Evolutionary conservation across 2,329 filamentous ascomycete species (phyloP), one percentile per base, ranked within the genome.

Genomic region (Pseudogymnoascus sp.): DNA sequence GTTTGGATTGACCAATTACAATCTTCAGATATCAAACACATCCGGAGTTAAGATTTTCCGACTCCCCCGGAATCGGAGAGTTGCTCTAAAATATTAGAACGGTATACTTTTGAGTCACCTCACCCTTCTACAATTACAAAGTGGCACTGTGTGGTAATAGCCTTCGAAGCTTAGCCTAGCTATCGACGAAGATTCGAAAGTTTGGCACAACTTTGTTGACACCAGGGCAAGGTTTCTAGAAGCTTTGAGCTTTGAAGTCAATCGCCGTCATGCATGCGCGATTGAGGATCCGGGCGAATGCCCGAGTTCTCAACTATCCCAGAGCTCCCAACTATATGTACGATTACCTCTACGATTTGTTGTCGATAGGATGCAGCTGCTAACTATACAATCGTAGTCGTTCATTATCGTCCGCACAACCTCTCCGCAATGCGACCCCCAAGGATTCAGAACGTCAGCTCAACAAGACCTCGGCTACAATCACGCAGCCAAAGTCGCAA

Each of bases 401-500:
- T 28, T 65, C 65, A 12, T 60, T 72, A 4, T 70, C 69, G 8
- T 68, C 68, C 8, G 66, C 69, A 9, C 61, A 67, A 37, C 62
- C 62, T 30, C 62, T 65, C 38, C 68, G 65, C 55, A 35, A 57
- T 48, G 62, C 67, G 38, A 62, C 64, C 23, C 63, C 64, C 62
- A 65, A 70, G 66, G 67, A 68, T 60, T 35, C 59, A 15, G 59
- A 61, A 15, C 33, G 30, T n/a, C 33, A 79, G 67, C 82, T 96
- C 73, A 99, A 99, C 81, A 90, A 84, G 73, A 79, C 92, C 71
- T 96, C 92, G 63, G 78, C 84, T 63, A 74, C 79, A 72, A 92
- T 99, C 77, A 99, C 94, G 23, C 92, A 97, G 76, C 92, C 92
- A 72, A 97, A 96, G 78, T 94, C 92, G 33, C 94, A 99, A 78